Base-by-base conservation (phyloP, 2,329 filamentous ascomycete genomes). In the Stylonectria norvegica region DNA sequence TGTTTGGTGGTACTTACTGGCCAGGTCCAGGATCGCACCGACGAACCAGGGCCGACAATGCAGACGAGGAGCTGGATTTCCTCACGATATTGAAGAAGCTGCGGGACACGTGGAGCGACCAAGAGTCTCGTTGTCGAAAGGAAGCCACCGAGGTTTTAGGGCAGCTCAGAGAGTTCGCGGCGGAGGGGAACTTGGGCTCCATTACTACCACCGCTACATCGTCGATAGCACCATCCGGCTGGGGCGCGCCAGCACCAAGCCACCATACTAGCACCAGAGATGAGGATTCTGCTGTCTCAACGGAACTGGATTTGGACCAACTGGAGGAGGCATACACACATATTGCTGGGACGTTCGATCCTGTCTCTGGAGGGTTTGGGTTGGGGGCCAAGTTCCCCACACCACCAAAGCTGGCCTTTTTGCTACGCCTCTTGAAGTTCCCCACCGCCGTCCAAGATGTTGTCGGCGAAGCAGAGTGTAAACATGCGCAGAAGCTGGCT, bases 1-100 rank as follows among this genome's bases (percentile, higher is more conserved):
- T 98, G 8, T 97, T 96, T 65, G 93, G 93, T 25, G 91, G 91
- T 17, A 96, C 91, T 7, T 97, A 96, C 65, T 97, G 89, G 86
- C 89, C 90, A 4, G 87, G 86, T 1, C 87, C 89, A 0, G 83
- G 81, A 34, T 78, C 81, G 4, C 49, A 59, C 28, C 58, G 61
- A n/a, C 61, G 60, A 17, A 43, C 55, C 3, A 48, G 43, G 8
- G 68, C 71, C 2, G 66, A 66, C 5, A 53, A 49, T 18, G 73
- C 73, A 9, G 69, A 76, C 4, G 79, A 81, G 32, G 78, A 83
- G 4, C 75, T 87, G n/a, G 83, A 87, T 29, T 95, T 96, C 55
- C 71, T 95, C 28, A 81, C 84, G 15, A 89, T 97, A 22, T 64
- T 96, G 36, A 75, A 85, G 53, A 96, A 94, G 65, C 77, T 97